Evolutionary conservation across 2,329 filamentous ascomycete genomes (phyloP), one percentile per base, ranked within the genome.

Genomic region (Ophiostoma quercus): DNA sequence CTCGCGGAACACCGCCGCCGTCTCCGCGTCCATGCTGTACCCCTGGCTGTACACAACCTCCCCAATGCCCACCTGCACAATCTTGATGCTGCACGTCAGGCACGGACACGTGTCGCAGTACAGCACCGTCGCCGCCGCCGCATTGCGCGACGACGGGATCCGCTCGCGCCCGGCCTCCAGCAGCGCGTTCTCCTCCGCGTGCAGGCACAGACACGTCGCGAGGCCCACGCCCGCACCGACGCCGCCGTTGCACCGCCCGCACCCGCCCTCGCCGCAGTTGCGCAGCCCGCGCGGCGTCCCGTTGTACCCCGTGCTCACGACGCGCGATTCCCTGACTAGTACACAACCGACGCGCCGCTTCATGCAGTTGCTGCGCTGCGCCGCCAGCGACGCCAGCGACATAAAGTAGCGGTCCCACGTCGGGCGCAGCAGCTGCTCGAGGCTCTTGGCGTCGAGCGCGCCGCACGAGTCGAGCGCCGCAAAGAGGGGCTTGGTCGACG

Each of bases 401-500:
- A 99, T 99, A 78, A 99, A 99, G 82, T 99, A 99, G 76, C 91
- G 89, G 79, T 99, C 95, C 95, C 95, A 99, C 67, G 87, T 89
- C 0, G 95, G 95, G 1, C 95, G 88, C 47, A 99, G 84, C 1
- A 95, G 90, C 75, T 91, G 70, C 68, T 72, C 70, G 32, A 67
- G 62, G 71, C 71, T 86, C 43, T 90, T 85, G 76, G 95, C 89
- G 1, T 90, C 85, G 34, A 99, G 86, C 2, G 65, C 65, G 77
- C 96, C 87, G 8, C 97, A 85, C 66, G 87, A 85, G 67, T 86
- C 84, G 1, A 99, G 86, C 9, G 91, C 89, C 3, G 85, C 82
- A 78, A 92, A 88, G 6, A 98, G 84, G 74, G 90, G 85, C 11
- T 87, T 81, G 1, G 96, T 80, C 34, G 89, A 90, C 19, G 87